A percentile compares a stretch with the other conserved stretches of the same genome.
phyloP scores from a whole-genome alignment of 352 stramenopile genomes.

The Pythium insidiosum region DNA sequence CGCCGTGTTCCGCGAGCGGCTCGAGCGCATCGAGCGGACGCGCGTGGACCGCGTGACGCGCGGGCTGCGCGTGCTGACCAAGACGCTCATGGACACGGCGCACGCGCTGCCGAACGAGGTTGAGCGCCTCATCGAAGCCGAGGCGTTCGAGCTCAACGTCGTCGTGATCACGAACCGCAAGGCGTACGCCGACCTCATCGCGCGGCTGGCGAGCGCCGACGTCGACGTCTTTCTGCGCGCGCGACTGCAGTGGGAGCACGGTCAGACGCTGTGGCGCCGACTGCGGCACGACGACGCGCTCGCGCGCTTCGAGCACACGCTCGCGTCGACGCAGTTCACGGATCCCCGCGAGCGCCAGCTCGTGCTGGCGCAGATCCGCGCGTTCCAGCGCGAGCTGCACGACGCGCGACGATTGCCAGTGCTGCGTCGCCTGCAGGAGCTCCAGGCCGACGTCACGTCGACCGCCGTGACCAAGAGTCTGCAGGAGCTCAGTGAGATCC shows the following conservation, averaged over 20 bases:
- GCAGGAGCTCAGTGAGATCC: constrained; percentile 28
- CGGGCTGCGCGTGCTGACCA: constrained; percentile 35
- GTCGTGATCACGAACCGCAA: constrained; percentile 78
- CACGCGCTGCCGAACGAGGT: constrained; percentile 55
- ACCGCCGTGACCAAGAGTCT: constrained; percentile 29
- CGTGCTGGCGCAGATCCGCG: constrained; percentile 44
- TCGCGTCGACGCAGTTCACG: constrained; percentile 60
- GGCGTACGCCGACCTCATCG: constrained; percentile 65
- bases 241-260: constrained; percentile 58
- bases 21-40: constrained; percentile 48
- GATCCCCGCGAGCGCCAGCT: constrained; percentile 52
- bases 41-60: constrained; percentile 31
- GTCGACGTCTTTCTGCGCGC: constrained; percentile 50
- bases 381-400: constrained; percentile 46
- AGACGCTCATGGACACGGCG: constrained; percentile 52
- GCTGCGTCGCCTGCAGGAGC: constrained; percentile 36
- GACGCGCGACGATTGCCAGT: constrained; percentile 31
- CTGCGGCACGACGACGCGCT: constrained; percentile 77
- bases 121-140: constrained; percentile 62
- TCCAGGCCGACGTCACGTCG: constrained; percentile 31
- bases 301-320: constrained; percentile 34
- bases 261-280: constrained; percentile 53
- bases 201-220: constrained; percentile 53
- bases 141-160: constrained; percentile 71
- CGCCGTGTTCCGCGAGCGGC: constrained; percentile 23